Base-by-base conservation (phyloP, 495 filamentous ascomycete genomes). In the Hyaloscypha hepaticicola region DNA sequence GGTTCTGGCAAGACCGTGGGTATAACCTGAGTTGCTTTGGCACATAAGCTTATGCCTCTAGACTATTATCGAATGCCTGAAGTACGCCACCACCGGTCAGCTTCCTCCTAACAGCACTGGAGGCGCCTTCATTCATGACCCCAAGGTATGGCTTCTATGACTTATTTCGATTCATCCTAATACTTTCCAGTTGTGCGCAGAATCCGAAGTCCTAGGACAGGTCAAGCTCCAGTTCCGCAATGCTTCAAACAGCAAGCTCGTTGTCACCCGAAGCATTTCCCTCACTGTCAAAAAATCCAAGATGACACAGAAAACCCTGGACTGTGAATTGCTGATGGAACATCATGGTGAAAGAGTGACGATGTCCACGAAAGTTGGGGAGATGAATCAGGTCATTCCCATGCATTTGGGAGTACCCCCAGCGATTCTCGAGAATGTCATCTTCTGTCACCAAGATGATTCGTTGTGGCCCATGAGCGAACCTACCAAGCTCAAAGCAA, bases 21-120 rank as follows among this genome's bases (percentile, higher is more conserved):
- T 4, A 50, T 25, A 48, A 25, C 22, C 12, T 9, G 76, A 24
- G 78, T 70, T 45, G n/a, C 38, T 63, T 19, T 24, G 28, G 26
- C n/a, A 1, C 11, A 24, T 33, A 24, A 55, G 53, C 70, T 73
- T 48, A 74, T 50, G 1, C 19, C 26, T 24, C 11, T 27, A 88
- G 85, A 98, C 96, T 52, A 96, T 99, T 74, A 98, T 99, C 77
- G 95, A 99, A 75, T 97, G 95, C 73, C 92, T 99, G 69, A 97
- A 97, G 73, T 99, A 96, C 88, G 93, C 90, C 51, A 97, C 96
- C 33, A 97, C 93, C 14, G 95, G 95, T 58, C 89, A 96, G 65
- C 82, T 96, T 2, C 95, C 95, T 26, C 93, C 93, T 28, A 97
- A 97, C 78, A 95, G 89, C 80, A 92, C 89, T 72, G 90, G 91